Evolutionary conservation across 2,329 filamentous ascomycete genomes (phyloP), one percentile per base, ranked within the genome.

Genomic region (Trichoderma pleuroti): DNA sequence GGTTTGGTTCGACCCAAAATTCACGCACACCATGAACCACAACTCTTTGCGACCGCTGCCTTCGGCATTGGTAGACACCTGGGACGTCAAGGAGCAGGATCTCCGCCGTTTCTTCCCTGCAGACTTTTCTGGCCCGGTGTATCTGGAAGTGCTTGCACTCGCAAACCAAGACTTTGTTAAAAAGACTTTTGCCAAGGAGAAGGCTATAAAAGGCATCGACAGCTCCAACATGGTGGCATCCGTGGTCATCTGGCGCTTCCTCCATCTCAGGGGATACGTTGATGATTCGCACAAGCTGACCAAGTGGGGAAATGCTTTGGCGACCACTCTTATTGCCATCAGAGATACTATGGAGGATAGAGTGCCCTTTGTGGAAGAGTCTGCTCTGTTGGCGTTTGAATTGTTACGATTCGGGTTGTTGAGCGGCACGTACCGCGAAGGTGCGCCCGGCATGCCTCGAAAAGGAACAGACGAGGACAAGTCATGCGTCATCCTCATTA

Each of bases 221-320:
- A 85, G 84, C 26, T 78, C 81, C 18, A 92, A 96, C 76, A 87
- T 95, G 68, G 83, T 93, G 68, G 81, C 86, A 9, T 88, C 88
- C 21, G 93, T 97, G 76, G 88, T 91, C 8, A 86, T 95, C 71
- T 98, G 93, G 92, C 89, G 94, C 69, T 96, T 98, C 81, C 86
- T 99, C 26, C 93, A 97, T 77, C 86, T 98, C 62, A 90, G 94
- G 71, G 94, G 91, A 28, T 99, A 98, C 76, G 86, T 97, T 60
- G 89, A 96, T 75, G 86, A 90, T 64, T 85, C 88, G 61, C 95
- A 98, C 80, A 88, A 90, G 72, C 86, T 98, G 72, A 97, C 94
- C 10, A 82, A 84, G 10, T 97, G 94, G 93, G 96, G 95, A 18
- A 89, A 90, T 75, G 93, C 93, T 24, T 84, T 98, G 49, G 89